These are phyloP conservation scores for Bertia moriformis DNA, from an alignment of 2,329 filamentous ascomycete species.

Conservation along the genomic window DNA sequence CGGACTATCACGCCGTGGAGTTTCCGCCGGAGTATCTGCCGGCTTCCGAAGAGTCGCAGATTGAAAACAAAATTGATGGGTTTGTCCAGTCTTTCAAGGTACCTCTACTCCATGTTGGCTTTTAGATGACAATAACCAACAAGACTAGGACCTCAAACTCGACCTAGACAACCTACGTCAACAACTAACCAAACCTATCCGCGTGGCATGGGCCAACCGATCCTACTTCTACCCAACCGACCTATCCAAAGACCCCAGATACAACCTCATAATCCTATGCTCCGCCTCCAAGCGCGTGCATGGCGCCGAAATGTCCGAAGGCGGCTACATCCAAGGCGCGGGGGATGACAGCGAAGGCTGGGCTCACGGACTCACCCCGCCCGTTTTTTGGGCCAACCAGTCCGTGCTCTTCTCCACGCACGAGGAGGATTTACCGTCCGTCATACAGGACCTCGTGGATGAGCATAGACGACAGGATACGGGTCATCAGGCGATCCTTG, in stretches of 20 bases:
- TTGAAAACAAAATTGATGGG: slow-evolving; percentile 14
- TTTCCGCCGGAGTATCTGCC: not conserved
- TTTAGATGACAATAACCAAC: slow-evolving; percentile 12
- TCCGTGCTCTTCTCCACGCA: slow-evolving; percentile 41
- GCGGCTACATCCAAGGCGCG: slow-evolving; percentile 81
- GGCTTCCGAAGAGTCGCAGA: not conserved
- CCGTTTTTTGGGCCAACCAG: slow-evolving; percentile 64
- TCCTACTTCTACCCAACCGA: not conserved
- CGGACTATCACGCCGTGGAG: slow-evolving; percentile 1
- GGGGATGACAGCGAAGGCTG: slow-evolving; percentile 92
- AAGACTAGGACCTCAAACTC: slow-evolving; percentile 40
- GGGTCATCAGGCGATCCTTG: not conserved
- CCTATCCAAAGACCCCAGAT: slow-evolving; percentile 19
- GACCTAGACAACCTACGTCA: slow-evolving; percentile 36
- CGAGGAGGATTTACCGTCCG: slow-evolving; percentile 46
- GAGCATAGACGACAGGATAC: not conserved
- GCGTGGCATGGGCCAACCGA: slow-evolving; percentile 54
- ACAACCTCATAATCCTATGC: slow-evolving; percentile 66
- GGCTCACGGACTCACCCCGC: slow-evolving; percentile 66
- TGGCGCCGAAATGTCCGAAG: slow-evolving; percentile 54
- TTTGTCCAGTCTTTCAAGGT: slow-evolving; percentile 35
- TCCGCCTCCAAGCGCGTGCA: slow-evolving; percentile 64
- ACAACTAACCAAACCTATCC: slow-evolving; percentile 56
- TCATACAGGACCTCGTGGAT: slow-evolving; percentile 27
- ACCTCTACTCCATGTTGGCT: slow-evolving; percentile 5